Conservation (phyloP, 1,139 yeast genomes). For the Hyphopichia burtonii region DNA sequence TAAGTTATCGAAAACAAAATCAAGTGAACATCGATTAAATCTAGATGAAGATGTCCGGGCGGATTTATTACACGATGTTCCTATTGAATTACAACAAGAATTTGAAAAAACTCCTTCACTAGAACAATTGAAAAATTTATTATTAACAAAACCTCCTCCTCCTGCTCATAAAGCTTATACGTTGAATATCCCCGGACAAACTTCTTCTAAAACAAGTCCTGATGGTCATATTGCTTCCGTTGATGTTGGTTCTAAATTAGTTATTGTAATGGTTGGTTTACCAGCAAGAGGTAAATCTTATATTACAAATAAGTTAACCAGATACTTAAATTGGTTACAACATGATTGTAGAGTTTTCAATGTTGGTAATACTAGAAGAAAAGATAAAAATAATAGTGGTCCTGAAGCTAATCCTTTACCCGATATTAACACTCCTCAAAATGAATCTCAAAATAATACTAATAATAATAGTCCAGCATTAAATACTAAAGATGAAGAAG, state of each 20-base stretch:
- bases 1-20: background rate
- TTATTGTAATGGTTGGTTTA: constrained; percentile 91
- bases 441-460: constrained; percentile 16
- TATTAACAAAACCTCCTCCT: constrained; percentile 40
- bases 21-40: background rate
- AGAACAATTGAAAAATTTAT: constrained; percentile 37
- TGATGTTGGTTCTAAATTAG: constrained; percentile 78
- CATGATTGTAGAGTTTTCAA: constrained; percentile 88
- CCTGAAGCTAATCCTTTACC: constrained; percentile 75
- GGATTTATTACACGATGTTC: constrained; percentile 31
- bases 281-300: constrained; percentile 94
- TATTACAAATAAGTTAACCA: constrained; percentile 82
- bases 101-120: constrained; percentile 44
- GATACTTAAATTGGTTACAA: constrained; percentile 90
- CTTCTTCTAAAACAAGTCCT: constrained; percentile 78
- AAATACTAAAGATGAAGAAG: constrained; percentile 15
- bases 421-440: constrained; percentile 48
- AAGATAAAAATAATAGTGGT: constrained; percentile 64
- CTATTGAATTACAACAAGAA: constrained; percentile 31
- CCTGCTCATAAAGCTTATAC: constrained; percentile 64
- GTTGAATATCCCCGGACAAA: constrained; percentile 89
- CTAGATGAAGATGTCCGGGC: constrained; percentile 15
- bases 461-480: constrained; percentile 15
- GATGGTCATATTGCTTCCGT: constrained; percentile 75
- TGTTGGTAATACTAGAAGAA: constrained; percentile 90